These are phyloP conservation scores for Emericellopsis terricola DNA, from an alignment of 495 filamentous ascomycete genomes.

Conservation along the genomic window DNA sequence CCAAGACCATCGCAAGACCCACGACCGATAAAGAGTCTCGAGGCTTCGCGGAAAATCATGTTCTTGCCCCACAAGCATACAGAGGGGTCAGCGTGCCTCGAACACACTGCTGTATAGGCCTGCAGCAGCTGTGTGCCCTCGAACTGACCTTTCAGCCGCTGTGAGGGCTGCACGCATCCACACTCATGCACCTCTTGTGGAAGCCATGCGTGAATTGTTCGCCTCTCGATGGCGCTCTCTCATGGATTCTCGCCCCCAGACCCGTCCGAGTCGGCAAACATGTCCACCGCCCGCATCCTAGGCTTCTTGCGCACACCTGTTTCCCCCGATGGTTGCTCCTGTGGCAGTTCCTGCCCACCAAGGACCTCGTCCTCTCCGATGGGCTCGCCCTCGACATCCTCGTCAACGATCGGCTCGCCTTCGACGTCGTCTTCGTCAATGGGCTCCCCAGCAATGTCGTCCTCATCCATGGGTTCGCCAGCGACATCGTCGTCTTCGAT, in stretches of 20 bases:
- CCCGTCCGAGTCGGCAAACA: conserved; percentile 59
- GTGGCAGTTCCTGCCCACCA: neutral
- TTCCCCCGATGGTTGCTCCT: neutral
- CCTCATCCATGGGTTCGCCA: conserved; percentile 27
- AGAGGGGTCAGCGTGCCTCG: too few relatives aligned
- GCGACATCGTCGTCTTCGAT: conserved; percentile 32
- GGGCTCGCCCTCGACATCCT: conserved; percentile 4
- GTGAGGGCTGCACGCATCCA: too few relatives aligned
- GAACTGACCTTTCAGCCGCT: too few relatives aligned
- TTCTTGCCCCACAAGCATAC: too few relatives aligned
- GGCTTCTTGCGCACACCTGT: conserved; percentile 5
- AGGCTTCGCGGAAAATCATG: too few relatives aligned
- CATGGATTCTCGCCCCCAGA: conserved; percentile 24
- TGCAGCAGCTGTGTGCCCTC: too few relatives aligned
- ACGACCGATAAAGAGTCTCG: too few relatives aligned
- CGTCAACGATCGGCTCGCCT: conserved; percentile 10
- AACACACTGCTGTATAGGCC: too few relatives aligned
- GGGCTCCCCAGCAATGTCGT: conserved; percentile 18
- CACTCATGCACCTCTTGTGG: too few relatives aligned
- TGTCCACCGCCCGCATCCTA: conserved; percentile 68
- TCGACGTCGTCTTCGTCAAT: conserved; percentile 12
- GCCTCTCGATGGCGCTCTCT: too few relatives aligned
- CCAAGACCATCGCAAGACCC: too few relatives aligned
- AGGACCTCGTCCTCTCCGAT: conserved; percentile 3
- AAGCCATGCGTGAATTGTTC: too few relatives aligned